These are phyloP conservation scores for Thuidium tamariscinum DNA, from an alignment of 225 moss, liverwort and hornwort species.

Conservation along the genomic window DNA sequence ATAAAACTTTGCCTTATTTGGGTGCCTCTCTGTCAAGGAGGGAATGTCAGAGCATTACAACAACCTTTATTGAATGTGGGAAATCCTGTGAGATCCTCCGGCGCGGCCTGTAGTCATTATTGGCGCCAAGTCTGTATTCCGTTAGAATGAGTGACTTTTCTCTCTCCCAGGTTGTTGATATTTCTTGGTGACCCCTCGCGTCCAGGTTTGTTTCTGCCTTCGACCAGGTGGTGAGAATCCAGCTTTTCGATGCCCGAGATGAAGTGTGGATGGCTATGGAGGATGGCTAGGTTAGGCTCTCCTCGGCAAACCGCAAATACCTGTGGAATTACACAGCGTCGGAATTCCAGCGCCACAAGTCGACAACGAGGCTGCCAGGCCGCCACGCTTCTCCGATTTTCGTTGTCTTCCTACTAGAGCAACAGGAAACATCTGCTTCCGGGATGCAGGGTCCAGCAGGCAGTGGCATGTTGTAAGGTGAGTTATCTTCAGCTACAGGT, in stretches of 20 bases:
- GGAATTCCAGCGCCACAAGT: background rate
- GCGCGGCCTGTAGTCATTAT: background rate
- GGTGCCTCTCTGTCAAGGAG: background rate
- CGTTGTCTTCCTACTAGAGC: background rate
- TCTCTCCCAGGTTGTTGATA: background rate
- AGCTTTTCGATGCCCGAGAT: background rate
- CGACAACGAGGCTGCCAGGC: too few relatives aligned
- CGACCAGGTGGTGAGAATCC: too few relatives aligned
- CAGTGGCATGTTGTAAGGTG: background rate
- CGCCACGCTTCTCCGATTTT: background rate
- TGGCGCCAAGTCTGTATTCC: background rate
- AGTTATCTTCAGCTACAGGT: background rate
- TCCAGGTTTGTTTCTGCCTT: background rate
- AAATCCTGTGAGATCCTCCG: slow-evolving; percentile 3
- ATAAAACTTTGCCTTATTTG: background rate
- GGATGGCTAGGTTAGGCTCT: background rate
- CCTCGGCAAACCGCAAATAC: background rate
- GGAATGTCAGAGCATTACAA: slow-evolving; percentile 7
- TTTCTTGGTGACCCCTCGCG: background rate
- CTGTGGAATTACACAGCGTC: background rate
- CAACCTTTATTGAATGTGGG: background rate
- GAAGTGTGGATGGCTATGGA: background rate
- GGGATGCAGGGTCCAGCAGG: background rate
- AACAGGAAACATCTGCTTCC: background rate
- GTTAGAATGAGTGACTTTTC: background rate